These are phyloP conservation scores for Ophiobolus disseminans DNA, from an alignment of 2,329 filamentous ascomycete genomes.

Conservation along the genomic window DNA sequence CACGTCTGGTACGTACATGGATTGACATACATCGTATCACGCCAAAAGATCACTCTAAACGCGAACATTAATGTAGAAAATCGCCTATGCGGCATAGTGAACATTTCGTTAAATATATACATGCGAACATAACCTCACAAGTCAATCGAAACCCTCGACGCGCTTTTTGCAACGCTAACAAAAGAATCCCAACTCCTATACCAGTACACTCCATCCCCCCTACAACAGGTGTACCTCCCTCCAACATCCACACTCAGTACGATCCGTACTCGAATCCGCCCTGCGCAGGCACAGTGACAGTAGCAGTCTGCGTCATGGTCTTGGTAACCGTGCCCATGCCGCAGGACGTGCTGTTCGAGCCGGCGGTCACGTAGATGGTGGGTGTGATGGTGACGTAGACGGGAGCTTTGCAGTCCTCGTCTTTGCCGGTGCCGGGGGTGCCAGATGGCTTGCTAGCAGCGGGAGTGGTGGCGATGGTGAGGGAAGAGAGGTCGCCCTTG, in stretches of 20 bases:
- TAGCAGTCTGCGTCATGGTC: slow-evolving; percentile 35
- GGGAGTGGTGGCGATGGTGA: slow-evolving; percentile 14
- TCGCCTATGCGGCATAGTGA: background rate
- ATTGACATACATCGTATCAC: too few species aligned
- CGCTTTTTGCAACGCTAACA: background rate
- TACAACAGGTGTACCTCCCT: too few species aligned
- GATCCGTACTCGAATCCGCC: background rate
- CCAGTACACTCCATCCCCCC: too few species aligned
- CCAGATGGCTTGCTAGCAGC: slow-evolving; percentile 14
- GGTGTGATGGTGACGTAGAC: slow-evolving; percentile 37
- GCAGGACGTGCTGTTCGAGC: slow-evolving; percentile 18
- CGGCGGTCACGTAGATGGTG: slow-evolving; percentile 34
- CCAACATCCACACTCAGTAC: too few species aligned
- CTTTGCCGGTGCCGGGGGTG: slow-evolving; percentile 6
- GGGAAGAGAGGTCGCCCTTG: slow-evolving; percentile 4
- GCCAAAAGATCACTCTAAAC: background rate
- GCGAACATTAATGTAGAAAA: background rate
- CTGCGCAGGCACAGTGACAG: slow-evolving; percentile 26
- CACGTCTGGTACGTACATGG: too few species aligned
- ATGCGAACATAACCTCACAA: background rate
- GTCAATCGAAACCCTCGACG: background rate
- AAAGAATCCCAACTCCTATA: background rate
- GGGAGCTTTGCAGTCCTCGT: slow-evolving; percentile 28
- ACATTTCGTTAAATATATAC: background rate
- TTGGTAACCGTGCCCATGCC: slow-evolving; percentile 18